A percentile compares a stretch with the other conserved stretches of the same genome.
Conservation (phyloP, 2,329 filamentous ascomycete species). For the Fusarium neocosmosporiellum region DNA sequence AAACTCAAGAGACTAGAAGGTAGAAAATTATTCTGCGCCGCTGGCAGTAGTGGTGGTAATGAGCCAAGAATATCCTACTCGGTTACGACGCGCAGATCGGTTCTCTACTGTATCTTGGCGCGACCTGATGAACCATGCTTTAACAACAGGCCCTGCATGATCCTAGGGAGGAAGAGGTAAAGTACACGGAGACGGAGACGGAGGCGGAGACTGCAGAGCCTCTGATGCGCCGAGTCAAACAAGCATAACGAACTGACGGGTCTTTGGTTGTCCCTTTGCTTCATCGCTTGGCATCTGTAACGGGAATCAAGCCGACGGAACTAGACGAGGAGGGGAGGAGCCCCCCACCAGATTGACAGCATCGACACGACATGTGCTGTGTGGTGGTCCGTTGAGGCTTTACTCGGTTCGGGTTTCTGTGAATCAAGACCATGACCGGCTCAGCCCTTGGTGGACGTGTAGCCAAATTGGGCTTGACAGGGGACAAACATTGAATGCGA, state of each 20-base stretch:
- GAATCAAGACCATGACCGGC: conserved; percentile 1
- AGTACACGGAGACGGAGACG: conserved; percentile 5
- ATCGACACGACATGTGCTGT: neutral
- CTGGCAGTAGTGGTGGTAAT: neutral
- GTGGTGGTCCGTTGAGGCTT: neutral
- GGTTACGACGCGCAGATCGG: neutral
- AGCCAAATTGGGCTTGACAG: conserved; percentile 7
- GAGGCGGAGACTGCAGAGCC: conserved; percentile 22
- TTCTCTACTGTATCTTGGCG: conserved; percentile 7
- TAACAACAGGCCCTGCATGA: conserved; percentile 9
- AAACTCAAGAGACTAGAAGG: neutral
- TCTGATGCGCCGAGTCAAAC: conserved; percentile 13
- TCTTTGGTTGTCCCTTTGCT: neutral
- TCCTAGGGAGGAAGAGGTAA: conserved; percentile 14
- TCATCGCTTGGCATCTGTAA: conserved; percentile 28
- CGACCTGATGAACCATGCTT: conserved; percentile 1
- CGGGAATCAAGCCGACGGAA: conserved; percentile 8
- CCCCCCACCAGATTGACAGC: neutral
- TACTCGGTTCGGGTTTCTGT: conserved; percentile 7
- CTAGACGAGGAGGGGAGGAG: conserved; percentile 24
- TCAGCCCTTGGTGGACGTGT: conserved; percentile 1
- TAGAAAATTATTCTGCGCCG: neutral
- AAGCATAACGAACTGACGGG: conserved; percentile 30
- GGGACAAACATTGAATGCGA: neutral
- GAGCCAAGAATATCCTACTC: neutral